These are phyloP conservation scores for Podospora bellae-mahoneyi DNA, from an alignment of 495 filamentous ascomycete species.

Conservation along the genomic window DNA sequence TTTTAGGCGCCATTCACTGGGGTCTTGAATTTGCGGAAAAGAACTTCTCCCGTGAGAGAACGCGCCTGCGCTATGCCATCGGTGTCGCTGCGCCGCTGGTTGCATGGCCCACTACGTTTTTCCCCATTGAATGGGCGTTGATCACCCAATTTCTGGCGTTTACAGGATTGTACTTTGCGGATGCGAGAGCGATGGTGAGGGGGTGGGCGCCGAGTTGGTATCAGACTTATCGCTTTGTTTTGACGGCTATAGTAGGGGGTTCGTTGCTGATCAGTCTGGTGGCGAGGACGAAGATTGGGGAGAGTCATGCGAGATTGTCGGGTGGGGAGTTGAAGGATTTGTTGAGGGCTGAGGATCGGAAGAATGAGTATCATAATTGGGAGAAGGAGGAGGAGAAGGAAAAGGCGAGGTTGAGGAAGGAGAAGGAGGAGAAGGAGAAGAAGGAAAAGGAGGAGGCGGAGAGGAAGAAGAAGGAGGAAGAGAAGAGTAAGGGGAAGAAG, in stretches of 20 bases:
- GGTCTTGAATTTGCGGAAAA: conserved; percentile 64
- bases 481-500: conserved; percentile 12
- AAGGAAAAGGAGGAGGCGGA: conserved; percentile 7
- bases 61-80: conserved; percentile 66
- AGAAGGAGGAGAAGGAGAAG: conserved; percentile 15
- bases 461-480: not conserved
- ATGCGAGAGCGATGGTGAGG: conserved; percentile 66
- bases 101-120: conserved; percentile 89
- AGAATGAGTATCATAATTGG: conserved; percentile 50
- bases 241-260: conserved; percentile 88
- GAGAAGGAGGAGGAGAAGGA: conserved; percentile 35
- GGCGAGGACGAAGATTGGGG: conserved; percentile 78
- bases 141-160: conserved; percentile 89
- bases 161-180: conserved; percentile 83
- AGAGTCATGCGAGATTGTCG: conserved; percentile 44
- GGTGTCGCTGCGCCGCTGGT: conserved; percentile 79
- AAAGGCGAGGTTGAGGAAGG: conserved; percentile 18
- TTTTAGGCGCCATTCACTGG: conserved; percentile 97
- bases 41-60: conserved; percentile 31
- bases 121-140: conserved; percentile 84
- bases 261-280: conserved; percentile 84
- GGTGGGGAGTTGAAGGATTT: conserved; percentile 61
- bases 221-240: conserved; percentile 85
- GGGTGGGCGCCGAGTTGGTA: conserved; percentile 95
- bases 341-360: conserved; percentile 13